Conservation (phyloP, 2,329 filamentous ascomycete species). For the Lasiodiplodia citricola region DNA sequence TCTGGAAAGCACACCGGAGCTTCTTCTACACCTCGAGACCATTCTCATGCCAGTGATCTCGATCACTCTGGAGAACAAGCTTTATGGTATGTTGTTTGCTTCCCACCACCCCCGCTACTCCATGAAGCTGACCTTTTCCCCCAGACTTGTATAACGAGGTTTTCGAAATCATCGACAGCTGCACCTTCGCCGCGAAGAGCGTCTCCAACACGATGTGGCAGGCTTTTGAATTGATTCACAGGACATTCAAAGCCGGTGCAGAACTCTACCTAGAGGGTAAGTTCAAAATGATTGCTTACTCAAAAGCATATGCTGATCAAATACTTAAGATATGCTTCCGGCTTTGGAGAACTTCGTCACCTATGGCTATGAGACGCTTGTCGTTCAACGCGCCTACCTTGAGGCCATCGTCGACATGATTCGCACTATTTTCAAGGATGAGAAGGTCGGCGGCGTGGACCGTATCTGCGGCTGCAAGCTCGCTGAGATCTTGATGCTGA, state of each 20-base stretch:
- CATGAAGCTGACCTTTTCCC: slow-evolving; percentile 27
- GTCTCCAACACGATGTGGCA: slow-evolving; percentile 99
- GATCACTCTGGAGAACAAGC: slow-evolving; percentile 95
- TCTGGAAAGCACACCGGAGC: slow-evolving; percentile 94
- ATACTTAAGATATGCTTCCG: slow-evolving; percentile 81
- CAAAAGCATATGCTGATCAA: neutral
- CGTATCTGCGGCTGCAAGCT: slow-evolving; percentile 97
- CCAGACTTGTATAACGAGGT: slow-evolving; percentile 94
- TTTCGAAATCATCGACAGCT: slow-evolving; percentile 99
- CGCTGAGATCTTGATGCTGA: slow-evolving; percentile 96
- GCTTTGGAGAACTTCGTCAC: slow-evolving; percentile 97
- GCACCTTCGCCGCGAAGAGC: slow-evolving; percentile 94
- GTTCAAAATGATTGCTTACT: slow-evolving; percentile 8
- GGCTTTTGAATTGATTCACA: slow-evolving; percentile 94
- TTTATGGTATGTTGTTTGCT: slow-evolving; percentile 71
- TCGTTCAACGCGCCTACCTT: slow-evolving; percentile 84
- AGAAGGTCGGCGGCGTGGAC: slow-evolving; percentile 91
- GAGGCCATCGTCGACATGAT: slow-evolving; percentile 93
- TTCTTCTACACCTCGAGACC: slow-evolving; percentile 90
- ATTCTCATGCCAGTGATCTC: slow-evolving; percentile 97
- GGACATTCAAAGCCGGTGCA: slow-evolving; percentile 95
- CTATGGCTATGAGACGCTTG: slow-evolving; percentile 80
- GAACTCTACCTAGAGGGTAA: slow-evolving; percentile 87
- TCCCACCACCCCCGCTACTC: slow-evolving; percentile 23
- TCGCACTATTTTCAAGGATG: slow-evolving; percentile 89